A percentile compares a stretch with the other conserved stretches of the same genome.
These are phyloP conservation scores for Pleurotus giganteus DNA, from an alignment of 768 basidiomycete species.

Conservation along the genomic window DNA sequence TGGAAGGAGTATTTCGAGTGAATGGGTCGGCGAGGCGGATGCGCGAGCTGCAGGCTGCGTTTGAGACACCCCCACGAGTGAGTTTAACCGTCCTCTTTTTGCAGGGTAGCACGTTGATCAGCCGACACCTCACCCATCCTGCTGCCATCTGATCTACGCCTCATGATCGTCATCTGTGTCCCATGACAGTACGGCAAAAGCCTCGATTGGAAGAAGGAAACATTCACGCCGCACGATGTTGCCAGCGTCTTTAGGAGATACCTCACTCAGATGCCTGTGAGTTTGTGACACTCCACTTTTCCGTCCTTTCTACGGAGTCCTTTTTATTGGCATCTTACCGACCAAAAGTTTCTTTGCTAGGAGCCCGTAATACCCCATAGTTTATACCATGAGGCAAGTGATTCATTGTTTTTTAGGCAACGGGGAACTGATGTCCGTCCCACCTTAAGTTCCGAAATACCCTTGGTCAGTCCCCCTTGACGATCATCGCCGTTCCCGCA, in stretches of 20 bases:
- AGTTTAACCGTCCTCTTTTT: conserved; percentile 18
- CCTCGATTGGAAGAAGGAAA: conserved; percentile 84
- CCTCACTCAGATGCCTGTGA: conserved; percentile 93
- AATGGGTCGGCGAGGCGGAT: conserved; percentile 95
- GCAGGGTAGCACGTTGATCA: neutral
- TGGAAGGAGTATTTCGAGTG: conserved; percentile 92
- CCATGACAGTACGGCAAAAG: conserved; percentile 81
- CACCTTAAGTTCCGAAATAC: conserved; percentile 82
- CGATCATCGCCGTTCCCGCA: neutral
- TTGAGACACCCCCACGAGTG: conserved; percentile 87
- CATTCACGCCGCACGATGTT: conserved; percentile 93
- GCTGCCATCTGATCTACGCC: conserved; percentile 10
- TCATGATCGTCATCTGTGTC: neutral
- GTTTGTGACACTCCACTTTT: conserved; percentile 30
- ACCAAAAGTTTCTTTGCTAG: conserved; percentile 33
- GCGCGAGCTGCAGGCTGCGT: conserved; percentile 89
- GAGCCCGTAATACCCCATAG: conserved; percentile 93
- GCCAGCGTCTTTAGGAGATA: conserved; percentile 96
- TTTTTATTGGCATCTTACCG: conserved; percentile 11
- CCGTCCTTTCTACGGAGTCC: conserved; percentile 11
- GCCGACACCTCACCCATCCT: neutral
- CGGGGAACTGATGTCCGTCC: too few species aligned
- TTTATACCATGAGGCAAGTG: conserved; percentile 82
- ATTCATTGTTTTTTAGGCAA: conserved; percentile 1
- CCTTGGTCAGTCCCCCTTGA: conserved; percentile 44